These are phyloP conservation scores for Agrocybe praecox DNA, from an alignment of 768 basidiomycete genomes.

Conservation along the genomic window DNA sequence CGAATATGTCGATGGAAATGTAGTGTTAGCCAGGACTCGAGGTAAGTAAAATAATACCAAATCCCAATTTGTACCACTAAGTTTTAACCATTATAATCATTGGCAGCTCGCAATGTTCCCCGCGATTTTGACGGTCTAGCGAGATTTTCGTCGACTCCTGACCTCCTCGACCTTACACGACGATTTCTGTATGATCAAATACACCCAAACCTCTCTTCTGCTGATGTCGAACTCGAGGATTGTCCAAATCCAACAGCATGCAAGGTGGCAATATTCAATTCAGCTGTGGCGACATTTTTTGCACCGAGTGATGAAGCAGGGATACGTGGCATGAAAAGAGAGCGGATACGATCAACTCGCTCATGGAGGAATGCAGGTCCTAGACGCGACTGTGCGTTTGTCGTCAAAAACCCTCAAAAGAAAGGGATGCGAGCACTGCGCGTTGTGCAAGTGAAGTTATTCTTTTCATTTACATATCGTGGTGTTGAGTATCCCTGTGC, in stretches of 20 bases:
- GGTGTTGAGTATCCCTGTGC: neutral
- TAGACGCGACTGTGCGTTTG: conserved; percentile 29
- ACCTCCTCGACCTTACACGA: too few species aligned
- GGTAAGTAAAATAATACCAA: neutral
- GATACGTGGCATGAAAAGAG: conserved; percentile 25
- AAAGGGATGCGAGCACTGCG: neutral
- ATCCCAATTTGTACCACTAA: too few species aligned
- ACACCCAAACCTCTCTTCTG: too few species aligned
- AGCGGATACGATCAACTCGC: conserved; percentile 28
- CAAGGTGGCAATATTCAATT: conserved; percentile 21
- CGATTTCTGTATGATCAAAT: too few species aligned
- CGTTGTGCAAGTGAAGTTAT: neutral
- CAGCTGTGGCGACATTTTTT: conserved; percentile 26
- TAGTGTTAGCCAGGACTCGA: neutral
- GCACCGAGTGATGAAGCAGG: conserved; percentile 32
- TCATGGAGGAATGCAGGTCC: conserved; percentile 18
- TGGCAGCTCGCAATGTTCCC: too few species aligned
- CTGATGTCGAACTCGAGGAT: conserved; percentile 17
- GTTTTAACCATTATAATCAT: too few species aligned
- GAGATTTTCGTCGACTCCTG: too few species aligned
- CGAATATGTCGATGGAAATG: neutral
- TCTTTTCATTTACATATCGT: neutral
- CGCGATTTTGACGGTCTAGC: too few species aligned
- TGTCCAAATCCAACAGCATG: conserved; percentile 4
- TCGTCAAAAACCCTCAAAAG: conserved; percentile 17